These are phyloP conservation scores for Mycena maculata DNA, from an alignment of 768 basidiomycete genomes.

Conservation along the genomic window DNA sequence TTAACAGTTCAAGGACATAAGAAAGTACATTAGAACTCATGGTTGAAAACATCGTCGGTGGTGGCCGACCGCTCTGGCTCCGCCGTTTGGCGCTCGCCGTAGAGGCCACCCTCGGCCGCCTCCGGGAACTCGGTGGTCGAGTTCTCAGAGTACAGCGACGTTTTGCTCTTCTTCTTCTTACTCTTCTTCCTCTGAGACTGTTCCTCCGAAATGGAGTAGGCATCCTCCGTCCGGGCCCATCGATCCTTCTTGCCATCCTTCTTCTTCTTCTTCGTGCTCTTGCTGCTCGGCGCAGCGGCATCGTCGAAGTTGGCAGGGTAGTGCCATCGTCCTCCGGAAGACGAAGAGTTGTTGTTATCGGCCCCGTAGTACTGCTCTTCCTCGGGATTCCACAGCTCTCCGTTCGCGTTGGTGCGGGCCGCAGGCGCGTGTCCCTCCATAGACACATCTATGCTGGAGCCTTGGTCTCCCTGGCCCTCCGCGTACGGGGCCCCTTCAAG, in stretches of 20 bases:
- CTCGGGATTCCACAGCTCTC: constrained; percentile 76
- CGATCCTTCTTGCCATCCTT: constrained; percentile 88
- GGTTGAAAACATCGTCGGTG: constrained; percentile 67
- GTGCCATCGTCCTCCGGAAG: constrained; percentile 75
- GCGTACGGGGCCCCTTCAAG: constrained; percentile 78
- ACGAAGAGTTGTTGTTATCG: constrained; percentile 51
- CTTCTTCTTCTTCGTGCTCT: constrained; percentile 62
- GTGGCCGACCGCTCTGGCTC: constrained; percentile 34
- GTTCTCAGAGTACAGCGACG: constrained; percentile 52
- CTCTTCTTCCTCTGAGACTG: constrained; percentile 61
- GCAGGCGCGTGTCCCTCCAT: constrained; percentile 46
- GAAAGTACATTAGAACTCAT: constrained; percentile 63
- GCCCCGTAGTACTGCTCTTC: constrained; percentile 81
- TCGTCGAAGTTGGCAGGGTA: constrained; percentile 90
- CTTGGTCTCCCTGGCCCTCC: constrained; percentile 76
- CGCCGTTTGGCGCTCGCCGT: constrained; percentile 53
- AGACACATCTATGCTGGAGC: constrained; percentile 55
- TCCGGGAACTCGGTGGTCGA: constrained; percentile 71
- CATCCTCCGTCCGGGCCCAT: constrained; percentile 90
- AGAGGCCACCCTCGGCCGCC: constrained; percentile 77
- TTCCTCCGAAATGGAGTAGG: constrained; percentile 68
- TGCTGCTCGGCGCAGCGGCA: constrained; percentile 56
- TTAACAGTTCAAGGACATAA: no score
- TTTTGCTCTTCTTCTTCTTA: constrained; percentile 68
- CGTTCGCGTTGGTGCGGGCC: constrained; percentile 55